A percentile compares a stretch with the other conserved stretches of the same genome.
phyloP scores from a whole-genome alignment of 768 basidiomycete species.

The Tephrocybe sp. region DNA sequence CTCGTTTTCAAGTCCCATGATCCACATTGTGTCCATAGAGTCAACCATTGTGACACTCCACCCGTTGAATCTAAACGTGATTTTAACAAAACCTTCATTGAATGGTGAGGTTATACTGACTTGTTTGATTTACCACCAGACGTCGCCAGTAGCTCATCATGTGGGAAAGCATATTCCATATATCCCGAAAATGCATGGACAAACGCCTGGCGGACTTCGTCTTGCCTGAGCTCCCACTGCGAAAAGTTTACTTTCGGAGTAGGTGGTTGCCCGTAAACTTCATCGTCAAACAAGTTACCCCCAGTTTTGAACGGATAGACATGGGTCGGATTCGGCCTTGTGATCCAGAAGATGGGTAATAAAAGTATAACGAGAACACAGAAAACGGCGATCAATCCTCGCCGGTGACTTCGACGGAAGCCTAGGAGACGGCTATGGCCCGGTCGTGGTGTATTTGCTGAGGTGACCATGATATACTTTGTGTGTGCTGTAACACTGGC shows the following conservation, averaged over 20 bases:
- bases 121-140: constrained; percentile 46
- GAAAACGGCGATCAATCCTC: neutral
- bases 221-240: constrained; percentile 41
- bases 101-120: constrained; percentile 31
- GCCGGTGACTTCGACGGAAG: neutral
- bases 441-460: neutral
- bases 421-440: neutral
- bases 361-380: neutral
- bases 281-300: neutral
- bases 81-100: neutral
- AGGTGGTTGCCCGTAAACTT: neutral
- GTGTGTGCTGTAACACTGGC: too few relatives aligned
- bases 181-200: constrained; percentile 60
- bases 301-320: neutral
- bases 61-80: constrained; percentile 32
- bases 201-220: constrained; percentile 52
- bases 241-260: neutral
- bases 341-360: constrained; percentile 1
- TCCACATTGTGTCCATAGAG: constrained; percentile 77
- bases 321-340: neutral
- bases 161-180: constrained; percentile 44
- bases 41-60: constrained; percentile 71
- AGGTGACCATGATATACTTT: neutral
- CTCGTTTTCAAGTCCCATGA: constrained; percentile 75
- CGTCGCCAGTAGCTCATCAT: constrained; percentile 53